Base-by-base conservation (phyloP, 495 filamentous ascomycete genomes). In the Tetracladium marchalianum region DNA sequence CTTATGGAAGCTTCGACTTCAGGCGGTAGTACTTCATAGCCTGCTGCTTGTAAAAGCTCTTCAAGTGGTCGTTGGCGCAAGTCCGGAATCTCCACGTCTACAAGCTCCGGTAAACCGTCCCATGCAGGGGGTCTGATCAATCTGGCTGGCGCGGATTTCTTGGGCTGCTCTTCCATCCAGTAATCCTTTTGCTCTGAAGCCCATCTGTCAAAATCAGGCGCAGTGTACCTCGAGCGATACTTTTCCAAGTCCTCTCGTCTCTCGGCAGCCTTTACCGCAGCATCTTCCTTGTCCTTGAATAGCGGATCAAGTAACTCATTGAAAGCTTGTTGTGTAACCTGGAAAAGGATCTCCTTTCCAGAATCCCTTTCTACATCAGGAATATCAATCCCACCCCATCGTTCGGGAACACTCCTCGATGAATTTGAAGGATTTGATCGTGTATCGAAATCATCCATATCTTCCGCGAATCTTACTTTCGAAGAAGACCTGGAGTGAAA, bases 221-320 rank as follows among this genome's bases (percentile, higher is more conserved):
- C 62, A 31, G 66, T 55, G 40, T 69, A 62, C 10, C 62, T 43
- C 0, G 55, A 53, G 17, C 77, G 66, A 65, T 75, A 75, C 41
- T 64, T 66, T 37, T 77, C 69, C 33, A 87, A 80, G 44, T 79
- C 69, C 16, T 65, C 62, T 45, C 77, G 80, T 0, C 78, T 87
- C 12, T 74, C 69, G 34, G 76, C 73, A 8, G 76, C 80, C 41
- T 83, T 73, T 50, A 94, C 67, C 8, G 88, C 78, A 7, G 84
- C 60, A 47, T 87, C 81, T 63, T 98, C 92, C 50, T 84, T 82
- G 18, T 69, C 69, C 52, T 81, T 80, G 68, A 97, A 97, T 0
- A 98, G 67, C 9, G 79, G 69, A 59, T 95, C 86, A 5, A 98
- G 75, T 4, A 97, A 68, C 61, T 97, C 88, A 57, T 96, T 95